phyloP scores from a whole-genome alignment of 2,329 filamentous ascomycete species.

The Fusarium pseudograminearum region DNA sequence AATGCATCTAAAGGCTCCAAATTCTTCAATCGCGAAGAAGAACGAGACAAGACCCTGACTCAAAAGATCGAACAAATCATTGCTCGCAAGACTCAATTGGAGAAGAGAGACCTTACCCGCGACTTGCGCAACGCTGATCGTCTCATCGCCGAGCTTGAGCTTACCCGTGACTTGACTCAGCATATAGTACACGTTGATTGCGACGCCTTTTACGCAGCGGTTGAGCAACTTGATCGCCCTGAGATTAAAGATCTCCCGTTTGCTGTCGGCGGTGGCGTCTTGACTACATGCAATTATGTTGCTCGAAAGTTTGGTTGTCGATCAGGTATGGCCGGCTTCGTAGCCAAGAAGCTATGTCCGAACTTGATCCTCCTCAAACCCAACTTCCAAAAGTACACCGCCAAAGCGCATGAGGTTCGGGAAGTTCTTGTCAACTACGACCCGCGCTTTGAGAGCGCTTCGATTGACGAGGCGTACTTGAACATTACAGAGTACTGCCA shows the following conservation, averaged over 20 bases:
- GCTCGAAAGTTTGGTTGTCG: slow-evolving; percentile 91
- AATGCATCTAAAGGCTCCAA: slow-evolving; percentile 96
- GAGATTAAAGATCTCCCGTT: slow-evolving; percentile 90
- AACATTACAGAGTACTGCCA: slow-evolving; percentile 91
- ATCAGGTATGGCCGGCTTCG: slow-evolving; percentile 95
- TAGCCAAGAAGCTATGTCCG: slow-evolving; percentile 94
- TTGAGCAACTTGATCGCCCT: slow-evolving; percentile 85
- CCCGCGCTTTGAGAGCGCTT: slow-evolving; percentile 89
- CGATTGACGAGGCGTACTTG: slow-evolving; percentile 95
- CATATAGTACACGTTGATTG: slow-evolving; percentile 93
- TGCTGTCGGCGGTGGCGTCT: slow-evolving; percentile 80
- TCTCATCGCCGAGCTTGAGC: slow-evolving; percentile 82
- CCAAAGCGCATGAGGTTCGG: slow-evolving; percentile 90
- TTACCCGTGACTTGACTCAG: slow-evolving; percentile 83
- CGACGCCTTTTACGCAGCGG: slow-evolving; percentile 96
- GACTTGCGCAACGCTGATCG: slow-evolving; percentile 84
- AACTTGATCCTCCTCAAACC: slow-evolving; percentile 83
- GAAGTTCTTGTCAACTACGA: slow-evolving; percentile 89
- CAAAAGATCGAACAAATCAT: slow-evolving; percentile 86
- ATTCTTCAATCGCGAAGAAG: slow-evolving; percentile 92
- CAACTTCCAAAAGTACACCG: slow-evolving; percentile 90
- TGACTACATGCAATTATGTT: slow-evolving; percentile 84
- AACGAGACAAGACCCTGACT: slow-evolving; percentile 83
- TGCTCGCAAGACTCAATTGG: slow-evolving; percentile 78
- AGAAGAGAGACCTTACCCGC: slow-evolving; percentile 77